Percentiles rank a stretch among this genome's conserved stretches.
These are phyloP conservation scores for Hygrocybe punicea DNA, from an alignment of 768 basidiomycete genomes.

Conservation along the genomic window DNA sequence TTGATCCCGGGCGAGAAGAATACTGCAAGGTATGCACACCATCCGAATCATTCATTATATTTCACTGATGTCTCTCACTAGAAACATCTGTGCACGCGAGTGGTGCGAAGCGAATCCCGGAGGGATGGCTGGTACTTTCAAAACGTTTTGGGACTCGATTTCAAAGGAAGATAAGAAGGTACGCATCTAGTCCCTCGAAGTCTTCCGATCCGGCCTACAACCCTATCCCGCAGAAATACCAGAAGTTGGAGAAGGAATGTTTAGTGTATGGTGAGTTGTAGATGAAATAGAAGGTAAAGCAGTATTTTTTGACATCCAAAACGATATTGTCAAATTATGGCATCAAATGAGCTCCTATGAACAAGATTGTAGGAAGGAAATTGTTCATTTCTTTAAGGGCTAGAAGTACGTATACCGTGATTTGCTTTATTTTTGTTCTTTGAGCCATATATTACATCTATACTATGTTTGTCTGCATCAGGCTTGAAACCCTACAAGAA, in stretches of 20 bases:
- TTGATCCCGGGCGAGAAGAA: not conserved
- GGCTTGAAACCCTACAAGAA: no score
- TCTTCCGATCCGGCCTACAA: not conserved
- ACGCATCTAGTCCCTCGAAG: not conserved
- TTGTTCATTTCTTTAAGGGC: no score
- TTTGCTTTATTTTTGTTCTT: no score
- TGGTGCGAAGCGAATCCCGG: not conserved
- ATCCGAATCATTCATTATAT: not conserved
- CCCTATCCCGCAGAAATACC: not conserved
- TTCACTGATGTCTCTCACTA: not conserved
- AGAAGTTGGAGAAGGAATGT: not conserved
- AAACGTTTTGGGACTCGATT: not conserved
- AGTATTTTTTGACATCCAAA: no score
- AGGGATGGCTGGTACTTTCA: not conserved
- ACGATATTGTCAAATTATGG: no score
- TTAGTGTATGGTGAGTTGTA: no score
- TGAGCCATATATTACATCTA: no score
- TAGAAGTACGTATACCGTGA: no score
- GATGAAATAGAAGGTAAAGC: no score
- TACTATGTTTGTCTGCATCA: no score
- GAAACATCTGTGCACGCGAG: not conserved
- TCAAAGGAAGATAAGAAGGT: not conserved
- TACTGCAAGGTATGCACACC: not conserved
- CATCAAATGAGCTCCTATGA: no score
- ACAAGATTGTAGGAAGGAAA: no score